Percentiles rank a stretch among this genome's conserved stretches.
Evolutionary conservation across 2,329 filamentous ascomycete genomes (phyloP).

Genomic region (Penicillium sp.): DNA sequence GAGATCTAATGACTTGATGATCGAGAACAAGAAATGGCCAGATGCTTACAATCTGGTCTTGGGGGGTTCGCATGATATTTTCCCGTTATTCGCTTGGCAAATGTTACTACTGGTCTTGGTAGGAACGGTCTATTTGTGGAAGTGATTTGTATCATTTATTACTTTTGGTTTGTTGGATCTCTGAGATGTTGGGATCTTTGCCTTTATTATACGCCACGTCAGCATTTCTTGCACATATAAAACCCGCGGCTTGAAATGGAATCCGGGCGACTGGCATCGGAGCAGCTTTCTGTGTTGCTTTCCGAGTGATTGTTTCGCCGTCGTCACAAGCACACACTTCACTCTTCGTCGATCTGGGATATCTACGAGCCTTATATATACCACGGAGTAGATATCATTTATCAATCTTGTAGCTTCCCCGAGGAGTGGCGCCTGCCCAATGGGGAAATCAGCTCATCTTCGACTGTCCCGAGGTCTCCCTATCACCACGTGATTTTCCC

Average conservation of each 20-base stretch:
- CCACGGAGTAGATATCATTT: neutral
- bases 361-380: neutral
- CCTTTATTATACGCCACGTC: constrained; percentile 3
- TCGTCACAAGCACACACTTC: neutral
- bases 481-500: constrained; percentile 51
- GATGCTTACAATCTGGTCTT: neutral
- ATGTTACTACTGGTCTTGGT: neutral
- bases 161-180: neutral
- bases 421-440: constrained; percentile 15
- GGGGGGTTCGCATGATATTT: neutral
- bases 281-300: constrained; percentile 13
- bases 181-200: constrained; percentile 5
- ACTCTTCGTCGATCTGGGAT: neutral
- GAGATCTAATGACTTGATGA: constrained; percentile 13
- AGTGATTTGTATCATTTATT: constrained; percentile 9
- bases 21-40: neutral
- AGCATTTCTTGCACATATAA: constrained; percentile 22
- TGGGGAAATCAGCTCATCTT: constrained; percentile 23
- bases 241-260: constrained; percentile 8
- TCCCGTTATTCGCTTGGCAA: neutral
- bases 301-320: constrained; percentile 7
- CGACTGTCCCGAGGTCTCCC: constrained; percentile 23
- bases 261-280: constrained; percentile 13
- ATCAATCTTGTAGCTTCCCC: neutral
- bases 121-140: neutral